phyloP scores from a whole-genome alignment of 2,329 filamentous ascomycete genomes.

The Exophiala mesophila region DNA sequence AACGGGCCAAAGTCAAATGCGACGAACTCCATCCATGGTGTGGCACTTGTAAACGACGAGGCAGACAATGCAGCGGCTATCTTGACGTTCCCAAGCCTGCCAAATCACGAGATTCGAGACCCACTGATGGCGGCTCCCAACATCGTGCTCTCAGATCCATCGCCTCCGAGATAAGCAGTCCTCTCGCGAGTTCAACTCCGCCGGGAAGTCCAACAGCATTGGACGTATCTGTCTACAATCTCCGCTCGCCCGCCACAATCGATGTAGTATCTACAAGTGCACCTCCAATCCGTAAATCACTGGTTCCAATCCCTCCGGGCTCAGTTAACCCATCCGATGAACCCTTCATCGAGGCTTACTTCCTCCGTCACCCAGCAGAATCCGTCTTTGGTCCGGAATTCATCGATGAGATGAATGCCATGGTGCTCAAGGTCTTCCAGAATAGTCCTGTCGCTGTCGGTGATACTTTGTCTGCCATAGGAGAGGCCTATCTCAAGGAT shows the following conservation, averaged over 20 bases:
- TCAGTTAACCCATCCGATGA: slow-evolving; percentile 28
- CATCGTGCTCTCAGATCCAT: too few relatives aligned
- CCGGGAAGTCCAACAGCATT: too few relatives aligned
- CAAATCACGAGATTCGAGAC: slow-evolving; percentile 3
- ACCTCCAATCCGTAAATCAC: neutral
- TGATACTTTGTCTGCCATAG: slow-evolving; percentile 31
- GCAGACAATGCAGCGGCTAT: slow-evolving; percentile 32
- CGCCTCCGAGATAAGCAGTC: too few relatives aligned
- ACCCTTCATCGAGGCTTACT: slow-evolving; percentile 30
- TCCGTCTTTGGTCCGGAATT: slow-evolving; percentile 31
- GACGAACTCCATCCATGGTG: slow-evolving; percentile 26
- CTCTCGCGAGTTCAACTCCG: too few relatives aligned
- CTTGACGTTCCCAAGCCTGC: slow-evolving; percentile 6
- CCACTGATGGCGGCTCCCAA: too few relatives aligned
- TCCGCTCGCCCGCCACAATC: neutral
- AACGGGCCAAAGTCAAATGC: slow-evolving; percentile 21
- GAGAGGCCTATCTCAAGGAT: slow-evolving; percentile 28
- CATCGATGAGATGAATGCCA: slow-evolving; percentile 32
- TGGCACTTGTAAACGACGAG: slow-evolving; percentile 32
- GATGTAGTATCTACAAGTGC: neutral
- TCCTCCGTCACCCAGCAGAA: slow-evolving; percentile 30
- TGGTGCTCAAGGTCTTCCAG: slow-evolving; percentile 30
- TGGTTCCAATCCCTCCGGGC: slow-evolving; percentile 26
- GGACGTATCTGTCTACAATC: too few relatives aligned
- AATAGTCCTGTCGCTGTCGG: slow-evolving; percentile 28